Evolutionary conservation across 371 early-diverging fungal species (phyloP), one percentile per base, ranked within the genome.

Genomic region (Mucor saturninus): DNA sequence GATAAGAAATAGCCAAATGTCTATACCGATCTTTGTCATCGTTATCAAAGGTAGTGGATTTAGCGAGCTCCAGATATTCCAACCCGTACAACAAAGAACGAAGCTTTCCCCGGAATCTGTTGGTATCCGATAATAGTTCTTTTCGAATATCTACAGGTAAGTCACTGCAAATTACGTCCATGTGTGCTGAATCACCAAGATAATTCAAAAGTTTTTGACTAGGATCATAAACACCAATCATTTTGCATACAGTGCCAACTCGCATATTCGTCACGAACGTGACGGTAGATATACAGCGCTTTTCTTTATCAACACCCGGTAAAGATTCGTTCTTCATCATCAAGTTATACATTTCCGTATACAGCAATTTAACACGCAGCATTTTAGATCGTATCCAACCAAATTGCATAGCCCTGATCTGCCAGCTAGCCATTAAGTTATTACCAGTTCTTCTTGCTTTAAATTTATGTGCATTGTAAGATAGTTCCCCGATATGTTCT

Each of bases 371-470:
- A 30, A 71, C 59, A 6, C 86, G 76, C 8, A 71, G 30, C 75
- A 84, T 71, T 26, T 66, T 65, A 1, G 86, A 65, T 40, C 29
- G 30, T n/a, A 84, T 62, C 43, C 62, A 87, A 0, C 86, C 86
- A 61, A 65, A 83, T 26, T 81, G 73, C 4, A 71, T 28, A 8
- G 77, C 80, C 54, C 61, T 66, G 14, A 68, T 59, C 45, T 69
- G 37, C 81, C 78, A 77, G 6, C 37, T 10, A n/a, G 10, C 21
- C 28, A 32, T 40, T 2, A 3, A 11, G 54, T 60, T 37, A 56
- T 60, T 37, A 56, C 21, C 7, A 7, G 11, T 4, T 50, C 30
- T 50, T 8, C 13, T 26, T 7, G 30, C 9, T 5, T 11, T 6
- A 35, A 40, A 39, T 40, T 46, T 50, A 52, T 64, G 29, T 48